Percentiles rank a stretch among this genome's conserved stretches.
Evolutionary conservation across 2,329 filamentous ascomycete species (phyloP).

Genomic region (Sclerotinia spermophila): DNA sequence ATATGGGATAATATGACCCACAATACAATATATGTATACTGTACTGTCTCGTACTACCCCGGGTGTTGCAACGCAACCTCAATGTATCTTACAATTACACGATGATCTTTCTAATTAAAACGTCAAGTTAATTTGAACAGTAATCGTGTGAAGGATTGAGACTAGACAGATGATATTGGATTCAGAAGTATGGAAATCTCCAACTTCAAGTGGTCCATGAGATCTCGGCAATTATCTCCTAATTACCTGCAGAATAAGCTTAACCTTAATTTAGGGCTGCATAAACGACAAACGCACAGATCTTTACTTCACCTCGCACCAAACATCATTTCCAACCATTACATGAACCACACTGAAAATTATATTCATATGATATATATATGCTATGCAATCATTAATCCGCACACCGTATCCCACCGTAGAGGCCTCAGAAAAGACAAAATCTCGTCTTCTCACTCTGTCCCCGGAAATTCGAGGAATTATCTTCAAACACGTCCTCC

Average conservation of each 20-base stretch:
- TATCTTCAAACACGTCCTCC: neutral
- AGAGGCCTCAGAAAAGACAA: neutral
- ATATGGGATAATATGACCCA: too few species aligned
- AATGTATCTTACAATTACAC: neutral
- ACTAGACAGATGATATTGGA: too few species aligned
- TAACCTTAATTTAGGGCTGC: constrained; percentile 5
- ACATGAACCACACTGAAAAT: neutral
- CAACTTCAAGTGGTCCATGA: neutral
- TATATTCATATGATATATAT: neutral
- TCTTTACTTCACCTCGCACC: neutral
- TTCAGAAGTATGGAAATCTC: neutral
- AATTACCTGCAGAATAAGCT: neutral
- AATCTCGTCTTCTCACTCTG: neutral
- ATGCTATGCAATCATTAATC: neutral
- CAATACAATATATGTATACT: too few species aligned
- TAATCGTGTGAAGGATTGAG: too few species aligned
- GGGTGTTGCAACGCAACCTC: too few species aligned
- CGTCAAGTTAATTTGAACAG: neutral
- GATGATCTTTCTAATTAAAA: neutral
- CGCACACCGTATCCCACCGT: neutral
- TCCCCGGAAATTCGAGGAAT: too few species aligned
- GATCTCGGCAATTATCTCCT: neutral
- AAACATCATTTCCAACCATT: neutral
- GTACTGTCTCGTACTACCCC: too few species aligned
- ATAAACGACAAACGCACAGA: neutral